Base-by-base conservation (phyloP, 129 eudicot species). In the Kitagawia praeruptora region DNA sequence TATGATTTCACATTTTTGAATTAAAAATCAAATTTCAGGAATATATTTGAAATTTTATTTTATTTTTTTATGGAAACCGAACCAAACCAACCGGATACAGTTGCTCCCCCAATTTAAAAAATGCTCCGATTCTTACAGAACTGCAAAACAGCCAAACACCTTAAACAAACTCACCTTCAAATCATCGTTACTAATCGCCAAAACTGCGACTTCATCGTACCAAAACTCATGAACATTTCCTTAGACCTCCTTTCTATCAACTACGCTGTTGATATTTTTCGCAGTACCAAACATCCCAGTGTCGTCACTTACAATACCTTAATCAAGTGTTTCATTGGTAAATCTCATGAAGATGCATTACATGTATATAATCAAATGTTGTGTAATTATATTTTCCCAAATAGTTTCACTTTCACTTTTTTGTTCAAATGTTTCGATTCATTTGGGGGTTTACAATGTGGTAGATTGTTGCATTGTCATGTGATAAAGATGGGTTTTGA, bases 401-500 rank as follows among this genome's bases (percentile, higher is more conserved):
- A 88, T 75, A 86, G 84, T 83, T 90, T 83, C 83, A 88, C 96
- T 1, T 86, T 86, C 67, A 86, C 90, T 53, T 90, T 79, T 86
- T 83, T 90, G 67, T 61, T 90, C 6, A 86, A 79, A 61, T 86
- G 89, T 74, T 81, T 85, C 10, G 85, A 77, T 67, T 75, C 83
- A 1, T 63, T 71, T 76, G 87, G 81, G 27, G 72, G 63, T 53
- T 75, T 88, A 31, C 64, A 66, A 41, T 67, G 71, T 61, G 96
- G 92, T 72, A 77, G 82, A 69, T 38, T 77, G 78, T 74, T 90
- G 70, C 96, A 88, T 75, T 85, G 85, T 70, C 88, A 88, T 13
- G 75, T 88, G 58, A 23, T 85, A 74, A 88, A 88, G 84, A 69
- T 88, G 84, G 93, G 93, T 31, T 81, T 85, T 79, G 81, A 72